phyloP scores from a whole-genome alignment of 352 stramenopile species.

The Pythium chondricola region DNA sequence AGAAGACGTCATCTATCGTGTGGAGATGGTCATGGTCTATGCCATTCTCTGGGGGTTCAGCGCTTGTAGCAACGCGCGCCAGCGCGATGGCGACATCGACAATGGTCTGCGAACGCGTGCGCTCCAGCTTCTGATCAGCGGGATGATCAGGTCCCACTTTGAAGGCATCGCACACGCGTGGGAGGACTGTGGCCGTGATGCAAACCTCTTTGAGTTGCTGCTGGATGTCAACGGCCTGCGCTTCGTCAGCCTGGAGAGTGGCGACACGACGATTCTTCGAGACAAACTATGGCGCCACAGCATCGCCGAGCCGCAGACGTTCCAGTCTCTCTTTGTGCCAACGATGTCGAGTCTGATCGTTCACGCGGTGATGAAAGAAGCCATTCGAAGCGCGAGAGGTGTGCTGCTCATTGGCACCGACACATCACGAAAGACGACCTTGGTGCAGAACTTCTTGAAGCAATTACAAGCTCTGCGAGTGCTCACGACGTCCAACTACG shows the following conservation, averaged over 20 bases:
- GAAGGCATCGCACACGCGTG: constrained; percentile 16
- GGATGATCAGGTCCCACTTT: constrained; percentile 23
- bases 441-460: constrained; percentile 24
- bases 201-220: constrained; percentile 23
- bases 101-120: constrained; percentile 2
- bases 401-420: constrained; percentile 21
- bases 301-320: background rate
- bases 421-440: constrained; percentile 19
- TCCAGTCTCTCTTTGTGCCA: constrained; percentile 26
- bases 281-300: constrained; percentile 17
- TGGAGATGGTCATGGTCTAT: constrained; percentile 50
- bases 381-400: constrained; percentile 13
- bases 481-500: constrained; percentile 19
- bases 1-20: constrained; percentile 20
- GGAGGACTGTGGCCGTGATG: constrained; percentile 20
- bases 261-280: constrained; percentile 10
- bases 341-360: constrained; percentile 21
- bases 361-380: constrained; percentile 25
- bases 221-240: constrained; percentile 19
- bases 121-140: constrained; percentile 19
- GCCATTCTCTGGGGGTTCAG: constrained; percentile 41
- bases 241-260: constrained; percentile 18
- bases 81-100: background rate
- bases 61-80: constrained; percentile 4
- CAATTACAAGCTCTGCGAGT: constrained; percentile 17